Conservation (phyloP, 1,284 basidiomycete species). For the Hemileia vastatrix region DNA sequence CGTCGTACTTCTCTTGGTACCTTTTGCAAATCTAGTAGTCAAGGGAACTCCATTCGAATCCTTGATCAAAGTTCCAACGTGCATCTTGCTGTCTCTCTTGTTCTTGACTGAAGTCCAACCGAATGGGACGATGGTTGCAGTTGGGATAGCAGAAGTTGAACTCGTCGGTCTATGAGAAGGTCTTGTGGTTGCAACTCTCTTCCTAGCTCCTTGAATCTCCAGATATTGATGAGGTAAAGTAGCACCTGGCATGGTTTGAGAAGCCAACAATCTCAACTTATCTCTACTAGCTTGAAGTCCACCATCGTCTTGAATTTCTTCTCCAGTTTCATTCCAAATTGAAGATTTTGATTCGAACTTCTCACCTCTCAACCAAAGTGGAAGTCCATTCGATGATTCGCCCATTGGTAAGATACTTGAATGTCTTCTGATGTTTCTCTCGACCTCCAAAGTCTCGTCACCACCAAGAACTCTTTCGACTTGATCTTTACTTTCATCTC, state of each 20-base stretch:
- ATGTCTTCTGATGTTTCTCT: not conserved
- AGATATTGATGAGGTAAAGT: not conserved
- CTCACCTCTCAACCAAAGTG: not conserved
- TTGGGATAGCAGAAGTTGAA: slow-evolving; percentile 2
- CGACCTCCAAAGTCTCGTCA: not conserved
- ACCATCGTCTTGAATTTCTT: not conserved
- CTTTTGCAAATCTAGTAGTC: not conserved
- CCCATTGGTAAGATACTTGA: not conserved
- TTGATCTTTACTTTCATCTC: not conserved
- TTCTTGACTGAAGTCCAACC: slow-evolving; percentile 1
- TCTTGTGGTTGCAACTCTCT: not conserved
- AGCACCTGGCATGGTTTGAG: not conserved
- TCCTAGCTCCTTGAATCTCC: not conserved
- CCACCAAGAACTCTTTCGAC: not conserved
- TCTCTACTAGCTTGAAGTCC: not conserved
- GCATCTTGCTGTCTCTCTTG: not conserved
- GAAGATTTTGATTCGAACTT: no score
- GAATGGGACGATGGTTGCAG: slow-evolving; percentile 13
- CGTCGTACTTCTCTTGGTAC: not conserved
- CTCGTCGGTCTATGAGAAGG: not conserved
- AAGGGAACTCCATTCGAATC: not conserved
- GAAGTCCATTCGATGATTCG: not conserved
- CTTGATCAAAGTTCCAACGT: not conserved
- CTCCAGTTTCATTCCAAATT: no score
- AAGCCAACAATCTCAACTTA: not conserved